Base-by-base conservation (phyloP, 345 rosid genomes). In the Triadica sebifera region DNA sequence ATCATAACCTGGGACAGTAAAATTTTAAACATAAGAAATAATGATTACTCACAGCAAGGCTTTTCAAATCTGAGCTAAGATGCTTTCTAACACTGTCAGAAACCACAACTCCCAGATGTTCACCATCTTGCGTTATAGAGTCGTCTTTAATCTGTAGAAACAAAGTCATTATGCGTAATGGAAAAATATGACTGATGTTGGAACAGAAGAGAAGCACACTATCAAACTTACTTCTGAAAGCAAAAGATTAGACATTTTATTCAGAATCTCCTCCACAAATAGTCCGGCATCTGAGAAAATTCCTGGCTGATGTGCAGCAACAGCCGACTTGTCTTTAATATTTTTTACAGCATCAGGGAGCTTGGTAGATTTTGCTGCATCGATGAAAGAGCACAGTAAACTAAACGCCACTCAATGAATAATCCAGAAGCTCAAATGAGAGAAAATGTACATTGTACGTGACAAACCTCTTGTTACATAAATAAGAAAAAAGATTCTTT, bases 191-290 rank as follows among this genome's bases (percentile, higher is more conserved):
- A 25, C n/a, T 17, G 16, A 38, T 58, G 17, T 77, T 72, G 47
- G 56, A 80, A 7, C 12, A 29, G 22, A 13, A 55, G 22, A 50
- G 20, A 62, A 13, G 43, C n/a, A 19, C 9, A 47, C 19, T 24
- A 39, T 20, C 41, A 41, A 50, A 67, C 71, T 68, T 83, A 92
- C 97, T 74, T 84, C 89, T 25, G 93, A 85, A 63, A 89, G 85
- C 75, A 89, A 63, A 38, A 86, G 71, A 74, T 87, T 74, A 19
- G 93, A 85, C 34, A 87, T 82, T 78, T 80, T 92, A 64, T 86
- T 76, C 65, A 92, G 79, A 73, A 91, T 81, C 78, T 94, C 92
- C 64, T 91, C 92, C 74, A 87, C 94, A 56, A 94, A 86, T 52
- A 78, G 85, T 79, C 76, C 91, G 8, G 87, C 80, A 68, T 85